phyloP scores from a whole-genome alignment of 805 yeast genomes.

The Ogataea henricii region DNA sequence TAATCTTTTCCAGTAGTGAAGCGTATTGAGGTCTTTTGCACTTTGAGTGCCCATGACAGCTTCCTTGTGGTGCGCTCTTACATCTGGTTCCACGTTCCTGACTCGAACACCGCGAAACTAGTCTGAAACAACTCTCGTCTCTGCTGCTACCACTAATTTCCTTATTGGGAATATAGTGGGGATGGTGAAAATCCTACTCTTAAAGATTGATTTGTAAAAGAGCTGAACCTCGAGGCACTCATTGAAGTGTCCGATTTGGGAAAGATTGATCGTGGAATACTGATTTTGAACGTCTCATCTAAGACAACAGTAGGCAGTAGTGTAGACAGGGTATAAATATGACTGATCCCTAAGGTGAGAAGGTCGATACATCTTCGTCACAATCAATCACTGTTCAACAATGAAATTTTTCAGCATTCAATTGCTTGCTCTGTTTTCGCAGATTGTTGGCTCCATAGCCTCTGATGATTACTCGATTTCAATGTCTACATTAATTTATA shows the following conservation, averaged over 20 bases:
- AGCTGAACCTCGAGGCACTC: neutral
- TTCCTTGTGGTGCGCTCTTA: too few relatives aligned
- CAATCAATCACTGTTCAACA: neutral
- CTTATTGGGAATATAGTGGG: constrained; percentile 1
- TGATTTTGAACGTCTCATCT: neutral
- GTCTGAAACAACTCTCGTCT: neutral
- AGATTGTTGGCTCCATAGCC: neutral
- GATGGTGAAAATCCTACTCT: neutral
- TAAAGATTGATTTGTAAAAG: neutral
- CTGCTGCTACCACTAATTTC: constrained; percentile 1
- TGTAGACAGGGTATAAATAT: neutral
- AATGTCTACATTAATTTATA: constrained; percentile 8
- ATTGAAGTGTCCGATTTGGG: neutral
- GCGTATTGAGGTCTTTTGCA: too few relatives aligned
- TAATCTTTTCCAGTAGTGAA: too few relatives aligned
- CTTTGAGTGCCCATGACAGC: too few relatives aligned
- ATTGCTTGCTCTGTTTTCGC: neutral
- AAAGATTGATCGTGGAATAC: neutral
- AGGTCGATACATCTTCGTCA: neutral
- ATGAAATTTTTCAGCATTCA: neutral
- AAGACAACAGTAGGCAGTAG: neutral
- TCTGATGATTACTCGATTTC: constrained; percentile 4
- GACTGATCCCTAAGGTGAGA: neutral
- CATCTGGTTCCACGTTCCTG: neutral
- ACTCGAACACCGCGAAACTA: neutral